Evolutionary conservation across 495 filamentous ascomycete species (phyloP), one percentile per base, ranked within the genome.

Genomic region (Penicillium coffeae): DNA sequence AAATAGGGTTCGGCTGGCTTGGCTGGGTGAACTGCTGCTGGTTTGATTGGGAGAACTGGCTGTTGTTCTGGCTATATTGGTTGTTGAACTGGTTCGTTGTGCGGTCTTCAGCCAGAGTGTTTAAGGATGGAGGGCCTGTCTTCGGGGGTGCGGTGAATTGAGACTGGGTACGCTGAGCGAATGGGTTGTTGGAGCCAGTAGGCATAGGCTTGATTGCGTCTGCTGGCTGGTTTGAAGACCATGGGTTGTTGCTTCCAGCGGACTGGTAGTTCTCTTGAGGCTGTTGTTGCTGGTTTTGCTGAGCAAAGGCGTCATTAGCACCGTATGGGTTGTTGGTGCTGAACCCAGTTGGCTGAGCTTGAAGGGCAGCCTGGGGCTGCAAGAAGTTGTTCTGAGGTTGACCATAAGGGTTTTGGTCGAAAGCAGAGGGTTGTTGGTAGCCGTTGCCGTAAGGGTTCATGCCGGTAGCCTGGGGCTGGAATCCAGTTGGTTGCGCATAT

Each of bases 161-260:
- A 71, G 73, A 52, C 61, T 79, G 67, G 55, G 80, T 80, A 9
- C 79, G 79, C 20, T 69, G 57, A 4, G 92, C 92, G 60, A 98
- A 98, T 25, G 92, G 92, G 56, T 98, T 98, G 72, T 96, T 98
- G 0, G 92, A 96, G 41, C 92, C 92, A 19, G 92, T 96, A 1
- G 87, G 68, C 59, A 79, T 72, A 13, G 75, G 74, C 45, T 74
- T 73, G 35, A 77, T 56, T 22, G 67, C 41, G 50, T 77, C 73
- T 4, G 65, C 58, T 42, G 66, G 59, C 46, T 75, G 77, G 38
- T 64, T 66, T 3, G 64, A 58, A 34, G 73, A 68, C 74, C 75
- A 79, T 8, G 92, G 92, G 65, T 96, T 96, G 70, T 96, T 90
- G 59, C 79, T 90, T 21, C 89, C 90, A 38, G 89, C 75, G 37